Conservation (phyloP, 352 stramenopile species). For the Phytophthora aleatoria region DNA sequence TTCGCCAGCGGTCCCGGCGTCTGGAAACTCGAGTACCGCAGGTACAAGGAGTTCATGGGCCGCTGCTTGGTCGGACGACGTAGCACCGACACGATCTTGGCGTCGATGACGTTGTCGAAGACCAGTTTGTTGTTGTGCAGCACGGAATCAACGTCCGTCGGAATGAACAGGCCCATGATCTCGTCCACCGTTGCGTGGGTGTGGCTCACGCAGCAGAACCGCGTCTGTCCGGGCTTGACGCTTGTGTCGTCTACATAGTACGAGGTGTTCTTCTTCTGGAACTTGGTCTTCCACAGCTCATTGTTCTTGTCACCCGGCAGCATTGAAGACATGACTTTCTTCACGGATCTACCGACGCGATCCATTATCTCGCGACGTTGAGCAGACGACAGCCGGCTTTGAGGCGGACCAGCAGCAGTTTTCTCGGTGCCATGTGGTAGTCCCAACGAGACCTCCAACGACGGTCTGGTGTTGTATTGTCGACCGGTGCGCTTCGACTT, state of each 20-base stretch:
- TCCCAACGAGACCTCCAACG: slow-evolving; percentile 13
- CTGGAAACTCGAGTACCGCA: slow-evolving; percentile 40
- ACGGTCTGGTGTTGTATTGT: slow-evolving; percentile 5
- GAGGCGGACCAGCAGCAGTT: background rate
- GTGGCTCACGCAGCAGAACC: slow-evolving; percentile 55
- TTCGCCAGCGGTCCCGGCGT: slow-evolving; percentile 43
- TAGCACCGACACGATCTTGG: slow-evolving; percentile 42
- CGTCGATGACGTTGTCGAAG: slow-evolving; percentile 53
- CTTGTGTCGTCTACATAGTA: slow-evolving; percentile 54
- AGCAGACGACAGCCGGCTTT: slow-evolving; percentile 4
- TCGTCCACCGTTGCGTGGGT: slow-evolving; percentile 43
- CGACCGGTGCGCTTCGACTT: slow-evolving; percentile 13
- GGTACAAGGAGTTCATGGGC: slow-evolving; percentile 36
- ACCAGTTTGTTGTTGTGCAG: slow-evolving; percentile 48
- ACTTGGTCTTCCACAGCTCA: slow-evolving; percentile 45
- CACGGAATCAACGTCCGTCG: slow-evolving; percentile 42
- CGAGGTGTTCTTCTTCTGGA: slow-evolving; percentile 38
- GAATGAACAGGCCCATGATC: slow-evolving; percentile 48
- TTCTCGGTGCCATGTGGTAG: slow-evolving; percentile 1
- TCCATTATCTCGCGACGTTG: slow-evolving; percentile 25
- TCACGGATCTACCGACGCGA: slow-evolving; percentile 28
- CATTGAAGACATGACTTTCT: slow-evolving; percentile 47
- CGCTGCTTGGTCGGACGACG: slow-evolving; percentile 28
- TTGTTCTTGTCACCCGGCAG: slow-evolving; percentile 32
- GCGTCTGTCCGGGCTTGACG: slow-evolving; percentile 36